Percentiles rank a stretch among this genome's conserved stretches.
Conservation (phyloP, 257 asterid genomes). For the Petrea volubilis region DNA sequence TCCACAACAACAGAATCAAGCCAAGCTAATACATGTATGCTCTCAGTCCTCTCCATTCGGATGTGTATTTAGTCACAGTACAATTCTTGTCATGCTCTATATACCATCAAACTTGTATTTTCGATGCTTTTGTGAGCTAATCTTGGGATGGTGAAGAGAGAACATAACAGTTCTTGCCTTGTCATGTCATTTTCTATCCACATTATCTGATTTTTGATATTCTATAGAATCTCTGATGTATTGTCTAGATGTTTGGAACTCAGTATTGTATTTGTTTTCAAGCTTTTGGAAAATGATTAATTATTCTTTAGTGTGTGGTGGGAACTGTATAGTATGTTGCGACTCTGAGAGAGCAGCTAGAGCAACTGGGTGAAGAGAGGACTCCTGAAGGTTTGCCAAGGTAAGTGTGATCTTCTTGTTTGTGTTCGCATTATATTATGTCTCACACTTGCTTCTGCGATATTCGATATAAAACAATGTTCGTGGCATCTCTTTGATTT, state of each 20-base stretch:
- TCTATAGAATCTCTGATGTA: background rate
- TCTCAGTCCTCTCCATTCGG: conserved; percentile 21
- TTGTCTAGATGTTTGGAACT: background rate
- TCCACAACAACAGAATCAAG: conserved; percentile 78
- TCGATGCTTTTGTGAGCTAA: conserved; percentile 12
- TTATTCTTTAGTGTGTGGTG: conserved; percentile 18
- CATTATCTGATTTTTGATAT: conserved; percentile 14
- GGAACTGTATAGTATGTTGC: conserved; percentile 68
- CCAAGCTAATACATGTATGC: conserved; percentile 87
- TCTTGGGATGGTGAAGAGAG: background rate
- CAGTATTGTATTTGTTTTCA: background rate
- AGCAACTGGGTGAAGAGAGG: conserved; percentile 82
- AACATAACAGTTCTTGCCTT: background rate
- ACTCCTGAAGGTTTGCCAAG: conserved; percentile 80
- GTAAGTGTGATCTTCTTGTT: conserved; percentile 38
- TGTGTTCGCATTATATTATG: background rate
- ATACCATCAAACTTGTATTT: background rate
- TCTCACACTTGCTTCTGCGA: background rate
- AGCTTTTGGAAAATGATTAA: background rate
- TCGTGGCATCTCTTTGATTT: background rate
- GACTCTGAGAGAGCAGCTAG: conserved; percentile 85
- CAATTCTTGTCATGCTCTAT: conserved; percentile 5
- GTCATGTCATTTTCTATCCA: background rate
- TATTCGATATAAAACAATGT: background rate
- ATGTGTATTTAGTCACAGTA: conserved; percentile 9